Conservation (phyloP, 1,139 yeast species). For the Saccharomyces pastorianus region DNA sequence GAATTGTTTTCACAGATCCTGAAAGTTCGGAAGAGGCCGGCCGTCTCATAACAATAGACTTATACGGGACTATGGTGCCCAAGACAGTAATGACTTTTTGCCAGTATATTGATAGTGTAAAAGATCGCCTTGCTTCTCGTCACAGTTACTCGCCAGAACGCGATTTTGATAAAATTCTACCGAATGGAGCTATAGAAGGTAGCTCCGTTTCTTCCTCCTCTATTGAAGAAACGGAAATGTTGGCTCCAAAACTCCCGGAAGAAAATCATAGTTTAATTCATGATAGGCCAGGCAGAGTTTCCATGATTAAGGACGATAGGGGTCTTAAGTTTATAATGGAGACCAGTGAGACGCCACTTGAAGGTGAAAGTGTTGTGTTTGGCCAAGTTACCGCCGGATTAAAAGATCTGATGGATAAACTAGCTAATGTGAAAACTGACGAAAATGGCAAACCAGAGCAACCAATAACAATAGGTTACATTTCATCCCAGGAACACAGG, state of each 20-base stretch:
- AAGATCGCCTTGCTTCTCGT: conserved; percentile 42
- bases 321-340: conserved; percentile 64
- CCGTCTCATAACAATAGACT: conserved; percentile 40
- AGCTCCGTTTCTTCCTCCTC: conserved; percentile 65
- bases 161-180: neutral
- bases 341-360: conserved; percentile 13
- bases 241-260: conserved; percentile 31
- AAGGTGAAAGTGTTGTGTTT: conserved; percentile 62
- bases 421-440: conserved; percentile 43
- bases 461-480: conserved; percentile 38
- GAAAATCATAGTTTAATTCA: conserved; percentile 61
- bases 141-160: conserved; percentile 35
- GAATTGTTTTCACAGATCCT: conserved; percentile 19
- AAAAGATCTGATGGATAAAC: conserved; percentile 45
- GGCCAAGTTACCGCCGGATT: conserved; percentile 67
- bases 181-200: conserved; percentile 46
- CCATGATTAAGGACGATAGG: conserved; percentile 66
- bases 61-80: conserved; percentile 68
- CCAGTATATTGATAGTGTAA: conserved; percentile 46
- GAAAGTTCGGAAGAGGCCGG: conserved; percentile 28
- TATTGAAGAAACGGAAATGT: neutral
- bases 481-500: conserved; percentile 17
- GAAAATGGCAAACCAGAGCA: conserved; percentile 34
- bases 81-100: conserved; percentile 63
- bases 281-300: conserved; percentile 60